Base-by-base conservation (phyloP, 1,139 yeast species). In the Meyerozyma sp. region DNA sequence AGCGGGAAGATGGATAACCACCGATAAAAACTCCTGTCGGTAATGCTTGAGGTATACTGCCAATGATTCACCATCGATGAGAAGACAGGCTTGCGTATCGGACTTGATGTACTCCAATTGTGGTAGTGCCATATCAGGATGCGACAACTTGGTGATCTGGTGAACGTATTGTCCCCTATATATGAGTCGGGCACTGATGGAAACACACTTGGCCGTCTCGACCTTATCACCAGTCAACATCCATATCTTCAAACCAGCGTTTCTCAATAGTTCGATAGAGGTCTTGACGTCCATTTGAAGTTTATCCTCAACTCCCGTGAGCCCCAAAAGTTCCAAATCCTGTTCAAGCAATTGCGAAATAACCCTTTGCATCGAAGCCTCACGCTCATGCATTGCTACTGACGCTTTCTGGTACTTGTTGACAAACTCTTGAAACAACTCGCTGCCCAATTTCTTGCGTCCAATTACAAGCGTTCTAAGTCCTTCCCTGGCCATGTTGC, bases 211-310 rank as follows among this genome's bases (percentile, higher is more conserved):
- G 1, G 98, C 98, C 0, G 99, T 94, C 65, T 94, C 99, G 8
- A 93, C 98, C 62, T 94, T 94, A 61, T 94, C 99, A 51, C 99
- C 99, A 0, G 99, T 94, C 42, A 94, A 71, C 98, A 94, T 94
- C 99, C 99, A 94, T 42, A 94, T 93, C 57, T 89, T 89, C 46
- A 94, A 82, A 2, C 98, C 98, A 0, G 98, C 99, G 66, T 94
- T 93, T 54, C 98, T 75, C 51, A 94, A 73, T 32, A 93, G 72
- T 66, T 94, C 99, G 48, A 94, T 83, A 0, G 97, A 88, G 0
- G 95, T 79, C 61, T 91, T 93, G 45, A 94, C 96, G 59, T 91
- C 91, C 43, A 78, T 77, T 61, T 94, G 99, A 41, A 94, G 73
- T 57, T 89, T 87, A 62, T 94, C 99, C 61, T 94, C 99, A 30